phyloP scores from a whole-genome alignment of 495 filamentous ascomycete genomes.

The Neurospora intermedia region DNA sequence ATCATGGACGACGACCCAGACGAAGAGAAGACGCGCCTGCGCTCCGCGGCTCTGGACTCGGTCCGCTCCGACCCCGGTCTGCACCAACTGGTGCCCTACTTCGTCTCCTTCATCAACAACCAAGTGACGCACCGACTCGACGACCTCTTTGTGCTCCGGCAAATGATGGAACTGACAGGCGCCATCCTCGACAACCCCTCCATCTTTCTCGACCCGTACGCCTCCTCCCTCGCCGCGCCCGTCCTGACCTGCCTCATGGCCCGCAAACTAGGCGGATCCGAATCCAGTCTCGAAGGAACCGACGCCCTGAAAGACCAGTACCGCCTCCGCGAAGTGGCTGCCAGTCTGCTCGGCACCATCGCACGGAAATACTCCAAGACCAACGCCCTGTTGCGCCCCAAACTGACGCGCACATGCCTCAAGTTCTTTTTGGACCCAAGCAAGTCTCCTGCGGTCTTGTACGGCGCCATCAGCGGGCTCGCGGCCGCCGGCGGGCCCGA shows the following conservation, averaged over 20 bases:
- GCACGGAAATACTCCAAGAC: conserved; percentile 62
- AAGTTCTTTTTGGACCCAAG: conserved; percentile 81
- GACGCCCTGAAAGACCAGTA: conserved; percentile 51
- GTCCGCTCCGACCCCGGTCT: conserved; percentile 79
- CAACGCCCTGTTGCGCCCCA: conserved; percentile 68
- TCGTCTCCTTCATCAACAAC: conserved; percentile 85
- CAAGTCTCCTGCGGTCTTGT: conserved; percentile 70
- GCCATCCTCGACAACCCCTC: conserved; percentile 73
- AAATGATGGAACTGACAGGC: conserved; percentile 80
- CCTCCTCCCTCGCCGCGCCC: conserved; percentile 74
- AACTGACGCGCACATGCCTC: conserved; percentile 81
- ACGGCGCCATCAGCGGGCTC: conserved; percentile 74
- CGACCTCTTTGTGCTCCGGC: conserved; percentile 71
- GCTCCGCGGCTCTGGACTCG: conserved; percentile 72
- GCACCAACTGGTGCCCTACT: conserved; percentile 92
- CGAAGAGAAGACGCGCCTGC: conserved; percentile 52
- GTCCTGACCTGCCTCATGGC: conserved; percentile 86
- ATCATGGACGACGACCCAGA: conserved; percentile 77
- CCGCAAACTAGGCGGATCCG: conserved; percentile 58
- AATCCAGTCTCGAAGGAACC: conserved; percentile 16
- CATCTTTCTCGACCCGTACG: conserved; percentile 84
- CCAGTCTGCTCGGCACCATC: conserved; percentile 63
- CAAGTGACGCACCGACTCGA: conserved; percentile 88
- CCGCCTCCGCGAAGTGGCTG: conserved; percentile 71
- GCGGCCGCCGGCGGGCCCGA: conserved; percentile 64